A percentile compares a stretch with the other conserved stretches of the same genome.
phyloP scores from a whole-genome alignment of 2,329 filamentous ascomycete genomes.

The Cladosporium oxysporum region DNA sequence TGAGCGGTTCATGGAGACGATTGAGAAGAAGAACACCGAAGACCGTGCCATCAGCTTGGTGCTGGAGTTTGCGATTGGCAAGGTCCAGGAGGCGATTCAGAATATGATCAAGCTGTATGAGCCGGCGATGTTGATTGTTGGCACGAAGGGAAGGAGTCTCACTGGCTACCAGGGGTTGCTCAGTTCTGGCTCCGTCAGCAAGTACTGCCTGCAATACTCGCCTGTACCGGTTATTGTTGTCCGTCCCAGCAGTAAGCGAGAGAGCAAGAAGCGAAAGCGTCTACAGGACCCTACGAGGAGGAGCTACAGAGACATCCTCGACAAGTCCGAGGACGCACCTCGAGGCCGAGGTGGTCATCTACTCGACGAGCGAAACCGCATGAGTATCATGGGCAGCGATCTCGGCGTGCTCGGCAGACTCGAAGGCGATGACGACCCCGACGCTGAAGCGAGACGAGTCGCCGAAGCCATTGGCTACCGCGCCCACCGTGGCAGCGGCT shows the following conservation, averaged over 20 bases:
- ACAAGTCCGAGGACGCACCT: constrained; percentile 54
- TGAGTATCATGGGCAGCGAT: constrained; percentile 46
- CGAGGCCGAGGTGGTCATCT: constrained; percentile 53
- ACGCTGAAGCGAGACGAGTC: constrained; percentile 42
- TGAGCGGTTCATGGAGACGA: constrained; percentile 69
- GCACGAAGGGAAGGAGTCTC: constrained; percentile 79
- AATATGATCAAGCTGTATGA: constrained; percentile 90
- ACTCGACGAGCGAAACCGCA: constrained; percentile 52
- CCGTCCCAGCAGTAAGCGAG: constrained; percentile 79
- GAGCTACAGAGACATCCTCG: constrained; percentile 76
- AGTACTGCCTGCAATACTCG: constrained; percentile 92
- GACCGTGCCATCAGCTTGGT: constrained; percentile 84
- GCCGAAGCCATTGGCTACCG: constrained; percentile 42
- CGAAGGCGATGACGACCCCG: constrained; percentile 31
- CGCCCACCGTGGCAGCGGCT: constrained; percentile 18
- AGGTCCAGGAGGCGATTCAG: constrained; percentile 87
- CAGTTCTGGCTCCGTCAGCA: constrained; percentile 79
- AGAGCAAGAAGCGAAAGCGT: constrained; percentile 87
- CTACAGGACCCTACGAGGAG: constrained; percentile 73
- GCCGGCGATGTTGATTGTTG: constrained; percentile 86
- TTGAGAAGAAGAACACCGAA: constrained; percentile 76
- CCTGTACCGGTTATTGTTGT: constrained; percentile 93
- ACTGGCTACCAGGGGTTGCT: constrained; percentile 84
- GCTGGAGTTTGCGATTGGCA: constrained; percentile 84
- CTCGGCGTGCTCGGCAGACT: constrained; percentile 37